Conservation (phyloP, 495 filamentous ascomycete genomes). For the Neurospora tetraspora region DNA sequence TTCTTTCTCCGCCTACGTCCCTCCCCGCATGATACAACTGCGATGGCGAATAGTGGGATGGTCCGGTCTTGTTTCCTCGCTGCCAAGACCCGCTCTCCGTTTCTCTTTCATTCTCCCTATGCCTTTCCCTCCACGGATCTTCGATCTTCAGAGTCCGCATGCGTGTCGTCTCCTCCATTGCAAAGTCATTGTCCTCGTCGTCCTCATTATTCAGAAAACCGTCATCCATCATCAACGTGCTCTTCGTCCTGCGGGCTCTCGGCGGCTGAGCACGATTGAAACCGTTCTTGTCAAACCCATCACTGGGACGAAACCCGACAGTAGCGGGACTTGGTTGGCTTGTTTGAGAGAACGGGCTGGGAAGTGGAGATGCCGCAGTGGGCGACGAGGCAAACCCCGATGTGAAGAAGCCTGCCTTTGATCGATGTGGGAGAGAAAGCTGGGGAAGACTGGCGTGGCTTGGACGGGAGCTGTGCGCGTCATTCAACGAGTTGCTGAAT, state of each 20-base stretch:
- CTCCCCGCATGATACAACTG: constrained; percentile 17
- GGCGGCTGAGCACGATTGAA: constrained; percentile 47
- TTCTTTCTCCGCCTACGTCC: constrained; percentile 19
- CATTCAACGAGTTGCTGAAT: constrained; percentile 42
- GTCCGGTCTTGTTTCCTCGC: not conserved
- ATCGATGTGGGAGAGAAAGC: constrained; percentile 39
- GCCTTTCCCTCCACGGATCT: constrained; percentile 25
- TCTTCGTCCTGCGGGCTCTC: constrained; percentile 47
- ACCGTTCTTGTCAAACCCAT: constrained; percentile 26
- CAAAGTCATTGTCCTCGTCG: constrained; percentile 54
- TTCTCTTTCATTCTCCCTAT: constrained; percentile 12
- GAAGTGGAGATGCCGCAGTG: constrained; percentile 31
- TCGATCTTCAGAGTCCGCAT: constrained; percentile 53
- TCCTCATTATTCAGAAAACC: constrained; percentile 30
- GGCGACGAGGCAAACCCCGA: constrained; percentile 38
- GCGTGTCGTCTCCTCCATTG: constrained; percentile 53
- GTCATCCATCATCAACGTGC: constrained; percentile 31
- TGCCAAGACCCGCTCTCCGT: constrained; percentile 1
- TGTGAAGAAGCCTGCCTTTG: constrained; percentile 29
- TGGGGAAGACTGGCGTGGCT: constrained; percentile 38
- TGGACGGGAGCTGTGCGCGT: constrained; percentile 31
- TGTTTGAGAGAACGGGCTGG: constrained; percentile 16
- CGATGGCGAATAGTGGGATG: constrained; percentile 7
- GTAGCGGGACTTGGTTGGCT: not conserved
- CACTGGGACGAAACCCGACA: not conserved